These are phyloP conservation scores for Backusella circina DNA, from an alignment of 192 early-diverging fungal genomes.

Conservation along the genomic window DNA sequence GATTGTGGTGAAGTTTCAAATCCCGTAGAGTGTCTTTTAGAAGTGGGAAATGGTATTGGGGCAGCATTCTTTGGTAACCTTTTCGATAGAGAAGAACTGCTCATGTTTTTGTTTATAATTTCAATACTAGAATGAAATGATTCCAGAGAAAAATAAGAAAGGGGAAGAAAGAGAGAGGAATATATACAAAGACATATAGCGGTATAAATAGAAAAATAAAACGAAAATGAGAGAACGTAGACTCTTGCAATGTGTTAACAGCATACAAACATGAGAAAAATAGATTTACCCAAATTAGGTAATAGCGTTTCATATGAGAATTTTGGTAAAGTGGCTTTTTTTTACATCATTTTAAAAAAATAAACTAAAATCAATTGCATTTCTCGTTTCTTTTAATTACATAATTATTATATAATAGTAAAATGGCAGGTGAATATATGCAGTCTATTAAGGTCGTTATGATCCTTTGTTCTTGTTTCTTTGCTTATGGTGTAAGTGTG, in stretches of 20 bases:
- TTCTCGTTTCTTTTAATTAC: background rate
- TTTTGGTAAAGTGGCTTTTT: conserved; percentile 4
- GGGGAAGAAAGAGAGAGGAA: background rate
- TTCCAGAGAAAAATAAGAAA: background rate
- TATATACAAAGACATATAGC: background rate
- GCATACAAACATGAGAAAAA: background rate
- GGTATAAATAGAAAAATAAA: background rate
- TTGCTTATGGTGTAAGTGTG: conserved; percentile 27
- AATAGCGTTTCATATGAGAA: background rate
- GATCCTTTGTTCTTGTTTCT: conserved; percentile 31
- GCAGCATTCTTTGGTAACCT: background rate
- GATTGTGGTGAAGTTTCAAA: background rate
- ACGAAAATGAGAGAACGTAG: background rate
- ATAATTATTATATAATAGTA: conserved; percentile 7
- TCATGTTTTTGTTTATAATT: background rate
- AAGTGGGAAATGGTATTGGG: background rate
- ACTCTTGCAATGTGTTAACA: background rate
- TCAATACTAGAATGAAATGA: background rate
- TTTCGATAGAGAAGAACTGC: background rate
- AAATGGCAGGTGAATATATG: conserved; percentile 3
- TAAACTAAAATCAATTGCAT: background rate
- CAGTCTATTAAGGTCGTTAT: conserved; percentile 18
- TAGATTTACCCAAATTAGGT: background rate
- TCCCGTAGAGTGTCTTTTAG: background rate
- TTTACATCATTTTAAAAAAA: background rate